Evolutionary conservation across 306 rosid genomes (phyloP), one percentile per base, ranked within the genome.

Genomic region (Quillaja saponaria): DNA sequence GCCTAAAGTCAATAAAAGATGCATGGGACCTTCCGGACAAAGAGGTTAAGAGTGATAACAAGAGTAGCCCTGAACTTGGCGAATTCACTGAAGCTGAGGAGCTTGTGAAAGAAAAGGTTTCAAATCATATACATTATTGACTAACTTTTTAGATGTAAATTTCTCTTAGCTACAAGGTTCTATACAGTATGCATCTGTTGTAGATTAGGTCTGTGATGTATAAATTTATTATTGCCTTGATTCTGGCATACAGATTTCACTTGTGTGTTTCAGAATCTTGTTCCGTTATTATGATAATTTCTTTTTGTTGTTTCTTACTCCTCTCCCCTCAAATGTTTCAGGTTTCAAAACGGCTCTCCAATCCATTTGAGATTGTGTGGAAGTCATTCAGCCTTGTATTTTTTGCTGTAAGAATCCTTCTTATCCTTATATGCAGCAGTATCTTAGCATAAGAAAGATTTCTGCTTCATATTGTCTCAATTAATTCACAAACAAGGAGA

Each of bases 371-470:
- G 82, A 80, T 92, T 66, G 54, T 85, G 47, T 92, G 96, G 96
- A 87, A 92, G 74, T 92, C 95, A 14, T 92, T 92, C 91, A 86
- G 82, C 82, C 99, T 92, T 61, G 85, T 92, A 71, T 89, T 92
- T 65, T 90, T 89, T 64, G 96, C 96, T n/a, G 95, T 92, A 75
- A 92, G 95, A 34, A 50, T 67, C 54, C 37, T 59, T 58, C 74
- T 7, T 34, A 15, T 40, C 52, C 35, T 58, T 45, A 19, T 76
- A 19, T 48, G 35, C 33, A 1, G 55, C 58, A 62, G 57, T 49
- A 45, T 42, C 21, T 44, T 45, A 55, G 51, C 15, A 8, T 56
- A 34, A n/a, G 17, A 31, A 34, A 4, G n/a, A 31, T 37, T 74
- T 64, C 35, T 60, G 2, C 31, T 25, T 25, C 31, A 25, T 25